Evolutionary conservation across 2,329 filamentous ascomycete species (phyloP).

Genomic region (Beauveria scarabaeidicola): DNA sequence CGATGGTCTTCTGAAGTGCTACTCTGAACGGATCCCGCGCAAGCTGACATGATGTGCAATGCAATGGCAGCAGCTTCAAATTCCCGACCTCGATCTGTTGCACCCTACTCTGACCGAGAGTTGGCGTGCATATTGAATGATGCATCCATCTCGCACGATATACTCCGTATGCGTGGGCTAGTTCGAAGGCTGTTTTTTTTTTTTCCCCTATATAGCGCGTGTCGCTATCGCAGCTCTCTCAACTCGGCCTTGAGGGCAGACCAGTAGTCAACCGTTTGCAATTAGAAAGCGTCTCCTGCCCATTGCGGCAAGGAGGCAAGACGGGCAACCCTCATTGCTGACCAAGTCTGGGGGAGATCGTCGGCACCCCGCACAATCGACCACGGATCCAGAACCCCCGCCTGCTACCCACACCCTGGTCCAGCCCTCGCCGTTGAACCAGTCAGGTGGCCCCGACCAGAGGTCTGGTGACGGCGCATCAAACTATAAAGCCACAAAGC

Average conservation of each 20-base stretch:
- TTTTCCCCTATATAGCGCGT: background rate
- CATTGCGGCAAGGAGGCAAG: background rate
- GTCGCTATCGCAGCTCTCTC: background rate
- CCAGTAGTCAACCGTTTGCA: background rate
- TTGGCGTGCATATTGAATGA: background rate
- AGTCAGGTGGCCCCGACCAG: slow-evolving; percentile 7
- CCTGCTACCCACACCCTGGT: background rate
- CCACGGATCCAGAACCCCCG: slow-evolving; percentile 5
- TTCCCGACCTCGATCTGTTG: background rate
- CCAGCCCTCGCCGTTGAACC: slow-evolving; percentile 3
- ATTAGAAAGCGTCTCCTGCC: background rate
- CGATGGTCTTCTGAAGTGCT: background rate
- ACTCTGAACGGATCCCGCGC: background rate
- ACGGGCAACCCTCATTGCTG: background rate
- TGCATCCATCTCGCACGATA: background rate
- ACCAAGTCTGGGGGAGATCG: slow-evolving; percentile 5
- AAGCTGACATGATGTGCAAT: background rate
- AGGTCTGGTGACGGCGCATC: slow-evolving; percentile 10
- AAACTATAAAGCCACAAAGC: slow-evolving; percentile 9
- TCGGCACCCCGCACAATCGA: slow-evolving; percentile 6
- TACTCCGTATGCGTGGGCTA: background rate
- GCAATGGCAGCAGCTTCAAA: background rate
- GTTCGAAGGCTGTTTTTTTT: background rate
- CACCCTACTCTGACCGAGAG: background rate
- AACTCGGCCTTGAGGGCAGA: background rate